Evolutionary conservation across 495 filamentous ascomycete genomes (phyloP), one percentile per base, ranked within the genome.

Genomic region (Chaetomidium leptoderma): DNA sequence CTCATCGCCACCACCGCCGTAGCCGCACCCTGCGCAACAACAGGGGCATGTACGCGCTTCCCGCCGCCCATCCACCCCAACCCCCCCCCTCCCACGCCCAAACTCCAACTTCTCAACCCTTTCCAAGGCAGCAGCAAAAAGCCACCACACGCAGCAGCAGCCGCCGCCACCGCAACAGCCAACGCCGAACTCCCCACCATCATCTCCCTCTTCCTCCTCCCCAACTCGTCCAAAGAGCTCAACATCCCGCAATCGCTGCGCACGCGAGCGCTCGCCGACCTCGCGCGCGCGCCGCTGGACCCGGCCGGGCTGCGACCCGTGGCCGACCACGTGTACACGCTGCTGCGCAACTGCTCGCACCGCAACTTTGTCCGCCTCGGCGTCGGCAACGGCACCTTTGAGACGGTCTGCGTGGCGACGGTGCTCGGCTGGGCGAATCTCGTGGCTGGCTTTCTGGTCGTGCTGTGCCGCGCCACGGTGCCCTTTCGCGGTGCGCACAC

Each of bases 311-410:
- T 76, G 10, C 36, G 49, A 4, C 70, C 73, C 33, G 63, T 74
- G n/a, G 70, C 73, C 37, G 73, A 76, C 47, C 72, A 76, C 58
- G 68, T 68, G 37, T 74, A 74, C 55, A 66, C 73, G 43, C 72
- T 80, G 23, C 70, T 80, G 0, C 72, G 72, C 33, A 74, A 75
- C 62, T 80, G 78, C 66, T 76, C 76, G 43, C 77, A 79, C 67
- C 70, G 72, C 43, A 79, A 79, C 65, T 74, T 79, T 57, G 74
- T 79, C 21, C 71, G 74, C 44, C 71, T 76, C 11, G 74, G 74
- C 50, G 74, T 76, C 40, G 65, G 64, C 44, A 74, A 76, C 61
- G 72, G 74, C 35, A 76, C 74, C 16, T 74, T 74, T 48, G 74
- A 76, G 62, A 74, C 72, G 3, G 42, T 74, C 17, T 74, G 72